Evolutionary conservation across 176 grass and related monocot species (phyloP), one percentile per base, ranked within the genome.

Genomic region (Rhynchospora tenuis): DNA sequence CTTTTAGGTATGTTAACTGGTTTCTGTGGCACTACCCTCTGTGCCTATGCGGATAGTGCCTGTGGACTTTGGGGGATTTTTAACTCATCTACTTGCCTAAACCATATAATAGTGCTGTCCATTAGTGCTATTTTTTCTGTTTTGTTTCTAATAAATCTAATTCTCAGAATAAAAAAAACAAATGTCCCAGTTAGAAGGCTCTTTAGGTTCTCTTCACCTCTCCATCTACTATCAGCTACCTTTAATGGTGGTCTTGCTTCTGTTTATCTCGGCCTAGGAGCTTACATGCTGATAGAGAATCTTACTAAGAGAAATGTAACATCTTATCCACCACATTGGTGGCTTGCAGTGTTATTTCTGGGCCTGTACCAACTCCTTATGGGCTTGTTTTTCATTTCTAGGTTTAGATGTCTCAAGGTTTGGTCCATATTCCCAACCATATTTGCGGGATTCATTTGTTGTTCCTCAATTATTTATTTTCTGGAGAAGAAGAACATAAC

Each of bases 51-150:
- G 83, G 45, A 11, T 64, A 47, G 26, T 78, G 57, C 82, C 62
- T 98, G 87, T 75, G 44, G 43, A 24, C 46, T 90, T 5, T n/a
- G 19, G 7, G 79, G 54, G 65, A 23, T 87, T 10, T 79, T 91
- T 11, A 61, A 90, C 61, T 90, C 92, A 64, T 95, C 92, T 33
- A 89, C 91, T 63, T 98, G 95, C 84, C 64, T 69, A 17, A 94
- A 98, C 72, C 90, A 98, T 73, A 80, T 93, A 17, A 10, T 90
- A 24, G 79, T 47, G 58, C 58, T 72, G 48, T 84, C 19, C 15
- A 56, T 83, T 19, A 26, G 10, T 20, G 2, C 33, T 4, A 26
- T 86, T 43, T 16, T 98, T 2, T 15, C 81, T 33, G 9, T 93
- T 3, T 15, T 70, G 5, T 63, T 93, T 29, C 33, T 77, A 9